Evolutionary conservation across 2,329 filamentous ascomycete species (phyloP).

Genomic region (Hypoxylon sp.): DNA sequence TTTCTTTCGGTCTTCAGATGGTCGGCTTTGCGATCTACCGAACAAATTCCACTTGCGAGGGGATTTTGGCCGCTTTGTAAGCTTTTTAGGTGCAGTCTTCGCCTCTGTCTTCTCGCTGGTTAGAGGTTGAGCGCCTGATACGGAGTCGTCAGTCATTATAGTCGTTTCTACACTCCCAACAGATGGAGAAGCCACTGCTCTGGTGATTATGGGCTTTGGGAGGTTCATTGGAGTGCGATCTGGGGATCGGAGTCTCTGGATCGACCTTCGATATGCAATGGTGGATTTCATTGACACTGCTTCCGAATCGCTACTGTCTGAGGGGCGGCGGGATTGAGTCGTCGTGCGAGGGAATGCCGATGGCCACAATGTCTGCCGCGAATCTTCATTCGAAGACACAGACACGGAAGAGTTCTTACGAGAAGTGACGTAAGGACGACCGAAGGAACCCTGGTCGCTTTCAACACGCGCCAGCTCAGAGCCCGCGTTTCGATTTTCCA

Average conservation of each 20-base stretch:
- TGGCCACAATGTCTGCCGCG: slow-evolving; percentile 60
- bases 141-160: slow-evolving; percentile 66
- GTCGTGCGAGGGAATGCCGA: slow-evolving; percentile 58
- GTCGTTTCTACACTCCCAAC: slow-evolving; percentile 66
- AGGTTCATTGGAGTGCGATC: slow-evolving; percentile 56
- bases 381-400: slow-evolving; percentile 51
- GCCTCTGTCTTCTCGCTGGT: slow-evolving; percentile 45
- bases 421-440: slow-evolving; percentile 55
- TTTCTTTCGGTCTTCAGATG: slow-evolving; percentile 47
- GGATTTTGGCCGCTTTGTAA: slow-evolving; percentile 62
- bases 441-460: slow-evolving; percentile 57
- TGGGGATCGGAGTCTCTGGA: slow-evolving; percentile 59
- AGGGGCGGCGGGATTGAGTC: slow-evolving; percentile 54
- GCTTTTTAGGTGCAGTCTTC: slow-evolving; percentile 58
- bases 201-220: slow-evolving; percentile 63
- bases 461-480: slow-evolving; percentile 58
- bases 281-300: slow-evolving; percentile 57
- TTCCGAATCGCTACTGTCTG: slow-evolving; percentile 66
- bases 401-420: slow-evolving; percentile 54
- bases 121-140: slow-evolving; percentile 52
- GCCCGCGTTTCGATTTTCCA: slow-evolving; percentile 67
- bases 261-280: slow-evolving; percentile 63
- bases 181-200: slow-evolving; percentile 55
- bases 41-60: slow-evolving; percentile 72
- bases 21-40: slow-evolving; percentile 60